Conservation (phyloP, 139 green algal species). For the Helicosporidium sp. region DNA sequence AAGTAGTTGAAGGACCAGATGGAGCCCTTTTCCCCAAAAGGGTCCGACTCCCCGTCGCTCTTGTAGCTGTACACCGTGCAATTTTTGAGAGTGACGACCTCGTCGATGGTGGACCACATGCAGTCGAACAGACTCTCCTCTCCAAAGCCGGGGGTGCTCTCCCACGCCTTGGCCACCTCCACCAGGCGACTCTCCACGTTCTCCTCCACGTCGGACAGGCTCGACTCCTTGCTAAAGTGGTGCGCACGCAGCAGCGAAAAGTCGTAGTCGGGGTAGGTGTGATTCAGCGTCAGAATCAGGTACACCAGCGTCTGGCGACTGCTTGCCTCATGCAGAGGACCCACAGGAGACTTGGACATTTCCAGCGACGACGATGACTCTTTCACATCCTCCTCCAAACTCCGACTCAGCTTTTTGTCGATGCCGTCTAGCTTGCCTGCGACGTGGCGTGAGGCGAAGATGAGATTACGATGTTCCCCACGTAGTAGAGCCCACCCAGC, state of each 20-base stretch:
- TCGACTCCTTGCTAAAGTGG: constrained; percentile 79
- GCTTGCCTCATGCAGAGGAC: constrained; percentile 21
- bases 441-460: too few relatives aligned
- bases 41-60: constrained; percentile 58
- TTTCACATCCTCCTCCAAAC: constrained; percentile 74
- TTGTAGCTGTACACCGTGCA: constrained; percentile 88
- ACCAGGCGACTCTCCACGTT: constrained; percentile 66
- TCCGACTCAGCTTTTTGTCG: constrained; percentile 89
- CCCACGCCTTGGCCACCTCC: constrained; percentile 74
- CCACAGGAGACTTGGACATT: constrained; percentile 69
- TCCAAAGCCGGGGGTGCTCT: constrained; percentile 48
- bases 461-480: not conserved
- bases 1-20: constrained; percentile 97
- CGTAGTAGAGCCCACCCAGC: too few relatives aligned
- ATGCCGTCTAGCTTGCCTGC: constrained; percentile 88
- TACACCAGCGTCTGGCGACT: constrained; percentile 93
- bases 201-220: constrained; percentile 47
- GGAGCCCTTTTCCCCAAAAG: constrained; percentile 65
- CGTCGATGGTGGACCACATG: constrained; percentile 75
- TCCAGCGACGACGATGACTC: constrained; percentile 44
- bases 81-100: constrained; percentile 72
- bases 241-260: constrained; percentile 51
- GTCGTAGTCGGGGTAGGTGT: constrained; percentile 67
- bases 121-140: constrained; percentile 64
- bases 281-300: constrained; percentile 95